phyloP scores from a whole-genome alignment of 139 green algal genomes.

The Micromonas pusilla region DNA sequence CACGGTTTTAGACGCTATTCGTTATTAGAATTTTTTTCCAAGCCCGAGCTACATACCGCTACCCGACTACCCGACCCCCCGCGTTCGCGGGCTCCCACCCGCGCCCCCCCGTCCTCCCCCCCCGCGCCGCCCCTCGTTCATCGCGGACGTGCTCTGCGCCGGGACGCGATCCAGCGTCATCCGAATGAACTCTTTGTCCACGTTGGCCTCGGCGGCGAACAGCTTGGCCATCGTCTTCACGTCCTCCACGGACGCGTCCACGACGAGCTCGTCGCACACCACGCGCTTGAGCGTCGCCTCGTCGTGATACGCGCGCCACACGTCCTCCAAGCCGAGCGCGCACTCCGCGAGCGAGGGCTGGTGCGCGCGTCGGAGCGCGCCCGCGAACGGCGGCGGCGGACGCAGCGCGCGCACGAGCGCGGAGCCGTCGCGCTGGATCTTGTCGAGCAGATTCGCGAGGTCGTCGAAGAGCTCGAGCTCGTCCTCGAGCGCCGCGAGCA shows the following conservation, averaged over 20 bases:
- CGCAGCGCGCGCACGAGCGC: background rate
- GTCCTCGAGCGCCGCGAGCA: background rate
- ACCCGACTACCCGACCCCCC: too few relatives aligned
- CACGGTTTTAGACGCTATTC: too few relatives aligned
- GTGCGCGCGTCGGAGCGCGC: background rate
- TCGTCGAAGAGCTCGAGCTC: background rate
- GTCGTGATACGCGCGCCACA: constrained; percentile 3
- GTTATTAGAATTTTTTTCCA: too few relatives aligned
- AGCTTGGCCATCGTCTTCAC: background rate
- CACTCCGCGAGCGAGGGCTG: constrained; percentile 5
- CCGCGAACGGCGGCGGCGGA: background rate
- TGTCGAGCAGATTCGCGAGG: background rate
- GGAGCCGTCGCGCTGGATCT: background rate
- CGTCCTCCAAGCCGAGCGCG: background rate
- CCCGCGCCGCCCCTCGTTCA: background rate
- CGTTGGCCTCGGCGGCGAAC: constrained; percentile 1
- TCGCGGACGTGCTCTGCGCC: background rate
- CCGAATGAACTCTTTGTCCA: background rate
- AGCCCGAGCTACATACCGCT: too few relatives aligned
- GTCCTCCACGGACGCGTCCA: background rate
- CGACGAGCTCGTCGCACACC: background rate
- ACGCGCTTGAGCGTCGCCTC: background rate
- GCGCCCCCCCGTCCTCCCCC: too few relatives aligned
- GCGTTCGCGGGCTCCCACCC: too few relatives aligned
- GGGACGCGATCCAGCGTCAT: background rate